A percentile compares a stretch with the other conserved stretches of the same genome.
Evolutionary conservation across 2,329 filamentous ascomycete genomes (phyloP).

Genomic region (Lomentospora prolificans): DNA sequence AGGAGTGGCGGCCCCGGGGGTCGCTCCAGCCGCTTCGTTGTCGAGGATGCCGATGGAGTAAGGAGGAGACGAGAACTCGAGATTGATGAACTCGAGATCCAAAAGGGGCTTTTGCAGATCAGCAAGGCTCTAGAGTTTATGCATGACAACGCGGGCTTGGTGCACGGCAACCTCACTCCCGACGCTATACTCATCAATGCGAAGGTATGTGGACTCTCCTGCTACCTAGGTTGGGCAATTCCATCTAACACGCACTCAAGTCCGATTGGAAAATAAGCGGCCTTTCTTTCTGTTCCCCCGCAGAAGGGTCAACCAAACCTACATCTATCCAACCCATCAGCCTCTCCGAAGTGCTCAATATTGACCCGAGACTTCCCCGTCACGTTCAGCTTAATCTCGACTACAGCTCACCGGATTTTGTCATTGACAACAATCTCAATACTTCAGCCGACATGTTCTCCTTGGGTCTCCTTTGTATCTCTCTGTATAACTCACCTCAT

Average conservation of each 20-base stretch:
- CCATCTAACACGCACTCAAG: conserved; percentile 27
- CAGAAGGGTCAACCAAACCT: conserved; percentile 62
- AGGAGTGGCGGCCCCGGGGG: conserved; percentile 56
- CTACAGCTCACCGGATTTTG: conserved; percentile 89
- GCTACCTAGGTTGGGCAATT: background rate
- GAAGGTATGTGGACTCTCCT: conserved; percentile 44
- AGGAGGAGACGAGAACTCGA: conserved; percentile 71
- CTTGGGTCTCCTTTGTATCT: conserved; percentile 75
- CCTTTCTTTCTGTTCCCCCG: conserved; percentile 78
- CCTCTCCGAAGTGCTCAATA: conserved; percentile 72
- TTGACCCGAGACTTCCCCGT: conserved; percentile 73
- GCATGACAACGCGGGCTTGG: conserved; percentile 86
- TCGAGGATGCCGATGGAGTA: conserved; percentile 67
- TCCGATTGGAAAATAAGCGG: conserved; percentile 98
- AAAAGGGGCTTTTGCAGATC: conserved; percentile 88
- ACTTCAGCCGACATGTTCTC: conserved; percentile 87
- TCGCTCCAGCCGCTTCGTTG: conserved; percentile 67
- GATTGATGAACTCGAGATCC: conserved; percentile 93
- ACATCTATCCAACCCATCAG: conserved; percentile 72
- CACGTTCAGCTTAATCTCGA: conserved; percentile 85
- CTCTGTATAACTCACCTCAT: conserved; percentile 93
- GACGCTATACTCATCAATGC: conserved; percentile 90
- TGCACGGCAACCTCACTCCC: conserved; percentile 90
- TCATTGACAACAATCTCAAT: conserved; percentile 81
- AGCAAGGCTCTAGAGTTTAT: conserved; percentile 91